These are phyloP conservation scores for Apiospora aurea DNA, from an alignment of 2,329 filamentous ascomycete species.

Conservation along the genomic window DNA sequence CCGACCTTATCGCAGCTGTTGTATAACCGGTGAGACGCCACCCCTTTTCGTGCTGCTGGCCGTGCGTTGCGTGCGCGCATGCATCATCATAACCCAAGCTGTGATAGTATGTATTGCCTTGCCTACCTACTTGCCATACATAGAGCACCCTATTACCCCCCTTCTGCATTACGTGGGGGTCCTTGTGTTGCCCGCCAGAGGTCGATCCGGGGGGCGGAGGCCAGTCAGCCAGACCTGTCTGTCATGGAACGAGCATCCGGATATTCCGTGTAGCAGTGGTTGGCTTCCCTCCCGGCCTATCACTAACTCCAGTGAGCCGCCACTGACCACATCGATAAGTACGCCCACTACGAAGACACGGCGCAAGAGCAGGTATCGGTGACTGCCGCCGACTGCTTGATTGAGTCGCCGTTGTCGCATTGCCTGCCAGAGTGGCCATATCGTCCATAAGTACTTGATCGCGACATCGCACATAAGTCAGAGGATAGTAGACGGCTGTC, in stretches of 20 bases:
- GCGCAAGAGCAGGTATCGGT: too few relatives aligned
- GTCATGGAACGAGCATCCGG: not conserved
- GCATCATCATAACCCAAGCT: not conserved
- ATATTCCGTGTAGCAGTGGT: not conserved
- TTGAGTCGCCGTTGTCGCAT: not conserved
- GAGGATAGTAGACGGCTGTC: not conserved
- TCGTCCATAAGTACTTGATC: not conserved
- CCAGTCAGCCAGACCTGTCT: not conserved
- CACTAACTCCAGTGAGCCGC: not conserved
- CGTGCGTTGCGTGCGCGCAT: not conserved
- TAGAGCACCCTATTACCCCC: not conserved
- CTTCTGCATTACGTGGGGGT: not conserved
- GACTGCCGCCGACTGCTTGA: too few relatives aligned
- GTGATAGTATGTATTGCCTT: not conserved
- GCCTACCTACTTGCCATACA: not conserved
- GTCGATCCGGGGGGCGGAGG: not conserved
- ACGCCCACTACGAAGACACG: not conserved
- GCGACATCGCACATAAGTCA: not conserved
- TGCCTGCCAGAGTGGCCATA: not conserved
- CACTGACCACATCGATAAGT: not conserved
- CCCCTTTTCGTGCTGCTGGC: not conserved
- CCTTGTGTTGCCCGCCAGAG: not conserved
- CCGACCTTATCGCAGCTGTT: slow-evolving; percentile 12
- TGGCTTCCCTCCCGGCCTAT: not conserved
- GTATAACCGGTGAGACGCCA: slow-evolving; percentile 10